Percentiles rank a stretch among this genome's conserved stretches.
phyloP scores from a whole-genome alignment of 2,329 filamentous ascomycete species.

The Aplosporella prunicola region DNA sequence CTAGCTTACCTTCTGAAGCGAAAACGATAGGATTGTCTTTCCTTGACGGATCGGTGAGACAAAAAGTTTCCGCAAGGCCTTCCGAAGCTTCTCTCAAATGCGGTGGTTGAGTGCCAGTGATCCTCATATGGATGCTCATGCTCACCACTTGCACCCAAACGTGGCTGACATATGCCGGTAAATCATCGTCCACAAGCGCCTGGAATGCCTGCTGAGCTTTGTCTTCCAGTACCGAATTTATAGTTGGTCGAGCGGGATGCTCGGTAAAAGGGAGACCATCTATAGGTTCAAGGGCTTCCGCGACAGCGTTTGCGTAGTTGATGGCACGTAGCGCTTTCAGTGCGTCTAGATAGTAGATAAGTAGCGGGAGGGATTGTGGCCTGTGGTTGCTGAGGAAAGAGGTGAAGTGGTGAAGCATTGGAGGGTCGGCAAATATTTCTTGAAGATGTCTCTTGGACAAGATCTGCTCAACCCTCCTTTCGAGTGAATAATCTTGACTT shows the following conservation, averaged over 20 bases:
- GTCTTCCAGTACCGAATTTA: conserved; percentile 50
- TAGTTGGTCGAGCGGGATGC: conserved; percentile 41
- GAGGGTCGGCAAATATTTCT: conserved; percentile 55
- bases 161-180: conserved; percentile 63
- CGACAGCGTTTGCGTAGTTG: conserved; percentile 60
- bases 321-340: conserved; percentile 63
- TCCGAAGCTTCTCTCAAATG: conserved; percentile 61
- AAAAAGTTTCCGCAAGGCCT: conserved; percentile 68
- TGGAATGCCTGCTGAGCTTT: conserved; percentile 58
- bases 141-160: conserved; percentile 62
- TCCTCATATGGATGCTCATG: conserved; percentile 55
- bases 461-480: conserved; percentile 54
- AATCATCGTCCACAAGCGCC: conserved; percentile 54
- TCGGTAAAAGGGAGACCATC: conserved; percentile 47
- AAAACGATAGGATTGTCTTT: conserved; percentile 69
- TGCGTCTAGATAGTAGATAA: conserved; percentile 64
- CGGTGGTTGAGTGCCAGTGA: conserved; percentile 57
- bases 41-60: conserved; percentile 63
- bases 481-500: conserved; percentile 44
- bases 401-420: conserved; percentile 56
- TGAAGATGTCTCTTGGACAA: conserved; percentile 58
- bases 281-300: conserved; percentile 50
- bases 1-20: conserved; percentile 55
- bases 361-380: conserved; percentile 52
- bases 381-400: conserved; percentile 53